Conservation (phyloP, 1,284 basidiomycete genomes). For the Rhodofomes roseus region DNA sequence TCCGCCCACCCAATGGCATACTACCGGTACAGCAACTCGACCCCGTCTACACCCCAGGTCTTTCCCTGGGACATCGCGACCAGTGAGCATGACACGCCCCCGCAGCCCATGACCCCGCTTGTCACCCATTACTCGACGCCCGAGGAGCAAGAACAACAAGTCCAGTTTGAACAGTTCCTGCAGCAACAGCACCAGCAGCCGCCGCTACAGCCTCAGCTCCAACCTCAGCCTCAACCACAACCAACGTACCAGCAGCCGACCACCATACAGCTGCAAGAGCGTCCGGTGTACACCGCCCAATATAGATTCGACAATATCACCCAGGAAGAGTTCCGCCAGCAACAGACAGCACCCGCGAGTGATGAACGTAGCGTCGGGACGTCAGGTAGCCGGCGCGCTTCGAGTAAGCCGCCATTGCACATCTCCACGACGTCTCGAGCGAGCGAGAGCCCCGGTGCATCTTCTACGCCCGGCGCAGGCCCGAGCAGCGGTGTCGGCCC, state of each 20-base stretch:
- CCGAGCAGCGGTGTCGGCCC: conserved; percentile 19
- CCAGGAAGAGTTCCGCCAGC: conserved; percentile 22
- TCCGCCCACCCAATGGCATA: conserved; percentile 18
- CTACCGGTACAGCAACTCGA: conserved; percentile 20
- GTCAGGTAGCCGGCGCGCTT: conserved; percentile 11
- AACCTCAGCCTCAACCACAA: background rate
- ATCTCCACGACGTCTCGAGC: conserved; percentile 17
- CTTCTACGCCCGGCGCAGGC: conserved; percentile 20
- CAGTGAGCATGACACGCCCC: conserved; percentile 16
- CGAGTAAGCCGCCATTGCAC: conserved; percentile 20
- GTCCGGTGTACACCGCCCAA: conserved; percentile 5
- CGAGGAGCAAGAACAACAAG: background rate
- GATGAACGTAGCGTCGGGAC: background rate
- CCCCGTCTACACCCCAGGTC: conserved; percentile 20
- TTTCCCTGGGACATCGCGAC: conserved; percentile 18
- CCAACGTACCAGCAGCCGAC: background rate
- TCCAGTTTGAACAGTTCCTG: background rate
- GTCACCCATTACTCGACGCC: background rate
- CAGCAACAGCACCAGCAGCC: conserved; percentile 9
- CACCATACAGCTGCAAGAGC: conserved; percentile 21
- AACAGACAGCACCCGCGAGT: conserved; percentile 4
- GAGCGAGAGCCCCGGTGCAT: conserved; percentile 17
- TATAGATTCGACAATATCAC: conserved; percentile 29
- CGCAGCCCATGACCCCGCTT: background rate
- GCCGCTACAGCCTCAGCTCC: conserved; percentile 8